Base-by-base conservation (phyloP, 768 basidiomycete species). In the Porphyrellus cyaneotinctus region DNA sequence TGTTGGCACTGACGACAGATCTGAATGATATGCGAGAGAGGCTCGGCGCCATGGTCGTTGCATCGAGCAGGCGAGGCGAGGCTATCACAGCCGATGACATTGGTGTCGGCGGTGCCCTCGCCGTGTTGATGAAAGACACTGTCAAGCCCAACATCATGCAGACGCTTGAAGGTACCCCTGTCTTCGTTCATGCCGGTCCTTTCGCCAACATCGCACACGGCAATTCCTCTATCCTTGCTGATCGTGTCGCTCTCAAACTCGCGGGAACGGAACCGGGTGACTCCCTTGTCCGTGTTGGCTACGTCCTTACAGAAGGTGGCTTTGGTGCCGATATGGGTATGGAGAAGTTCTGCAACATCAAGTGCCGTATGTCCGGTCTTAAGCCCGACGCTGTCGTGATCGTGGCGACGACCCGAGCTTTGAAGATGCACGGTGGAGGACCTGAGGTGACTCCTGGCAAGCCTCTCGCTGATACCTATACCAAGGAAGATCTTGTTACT, bases 281-380 rank as follows among this genome's bases (percentile, higher is more conserved):
- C 63, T 74, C 82, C 2, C 58, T 86, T 6, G 84, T 86, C 49
- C 84, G 86, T 43, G 83, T 87, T 41, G 95, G 95, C 36, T 99
- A 97, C 63, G 95, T 98, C 53, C 82, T 99, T 60, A 99, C 95
- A 26, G 95, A 99, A 73, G 95, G 93, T 64, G 95, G 95, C 39
- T 99, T 98, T 72, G 95, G 95, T 51, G 95, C 95, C 20, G 95
- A 99, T 69, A 99, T 98, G 85, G 95, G 93, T 35, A 91, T 95
- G 91, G 92, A 94, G 74, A 97, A 99, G 72, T 99, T 98, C 80
- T 97, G 92, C 79, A 97, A 98, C 73, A 97, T 99, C 79, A 99
- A 99, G 72, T 97, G 95, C 70, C 85, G 95, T 54, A 78, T 88
- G 52, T 94, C 91, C 56, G 95, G 95, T 43, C 80, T 98, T 65